Base-by-base conservation (phyloP, 1,139 yeast species). In the Kodamaea alishanica region DNA sequence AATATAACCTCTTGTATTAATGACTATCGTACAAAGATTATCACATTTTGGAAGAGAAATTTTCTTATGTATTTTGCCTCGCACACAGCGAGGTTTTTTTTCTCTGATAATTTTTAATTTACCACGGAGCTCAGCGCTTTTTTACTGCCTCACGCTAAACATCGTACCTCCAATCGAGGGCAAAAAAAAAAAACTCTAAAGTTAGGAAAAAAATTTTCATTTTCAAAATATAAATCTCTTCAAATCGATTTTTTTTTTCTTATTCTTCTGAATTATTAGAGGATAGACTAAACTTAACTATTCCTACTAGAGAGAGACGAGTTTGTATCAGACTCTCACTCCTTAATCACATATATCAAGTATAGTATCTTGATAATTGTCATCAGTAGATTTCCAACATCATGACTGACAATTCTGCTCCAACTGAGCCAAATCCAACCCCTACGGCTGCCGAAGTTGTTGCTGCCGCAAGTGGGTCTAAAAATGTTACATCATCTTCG, bases 331-430 rank as follows among this genome's bases (percentile, higher is more conserved):
- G 34, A 32, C 33, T 25, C 20, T 27, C 36, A 27, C 32, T 20
- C 28, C 30, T n/a, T 26, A 33, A 25, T 33, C 32, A 27, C 33
- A 28, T 10, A 34, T 30, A 37, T 36, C 45, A 15, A 15, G 20
- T 15, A 15, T 15, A 15, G 4, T 15, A 15, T 15, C 20, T 39
- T 39, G 42, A 34, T 28, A 34, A 30, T 24, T 23, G 24, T 23
- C 35, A 30, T 24, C 29, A 8, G 24, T 24, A 24, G 35, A 34
- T n/a, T 28, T 29, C 27, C 29, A 22, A 32, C 34, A 40, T 10
- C 32, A 45, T 39, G 43, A 35, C 47, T 38, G 51, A 45, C 33
- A 45, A 37, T 32, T 27, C 44, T 20, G 38, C 43, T 20, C 34
- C 32, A 8, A 29, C 35, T 33, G 40, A 37, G 28, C 34, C 40